Evolutionary conservation across 352 stramenopile genomes (phyloP).

Genomic region (Globisporangium lucens): DNA sequence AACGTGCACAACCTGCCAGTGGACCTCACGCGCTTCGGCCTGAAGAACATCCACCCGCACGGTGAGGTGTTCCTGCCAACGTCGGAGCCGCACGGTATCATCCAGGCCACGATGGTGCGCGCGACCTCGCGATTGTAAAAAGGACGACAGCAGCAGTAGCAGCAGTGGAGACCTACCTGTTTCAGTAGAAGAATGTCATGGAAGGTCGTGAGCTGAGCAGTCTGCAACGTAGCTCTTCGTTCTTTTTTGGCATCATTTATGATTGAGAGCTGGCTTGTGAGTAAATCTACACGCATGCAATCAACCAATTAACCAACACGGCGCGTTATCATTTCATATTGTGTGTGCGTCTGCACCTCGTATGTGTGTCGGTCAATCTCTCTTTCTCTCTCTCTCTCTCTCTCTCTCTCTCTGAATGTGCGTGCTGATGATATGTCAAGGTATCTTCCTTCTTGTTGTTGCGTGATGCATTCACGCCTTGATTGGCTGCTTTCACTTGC

Average conservation of each 20-base stretch:
- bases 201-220: background rate
- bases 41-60: conserved; percentile 86
- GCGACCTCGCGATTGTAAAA: conserved; percentile 48
- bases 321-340: conserved; percentile 1
- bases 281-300: background rate
- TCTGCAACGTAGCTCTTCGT: conserved; percentile 1
- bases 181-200: background rate
- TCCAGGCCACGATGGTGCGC: conserved; percentile 76
- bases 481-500: background rate
- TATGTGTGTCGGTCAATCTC: background rate
- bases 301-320: conserved; percentile 7
- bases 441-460: background rate
- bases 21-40: conserved; percentile 75
- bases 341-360: background rate
- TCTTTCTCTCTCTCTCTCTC: background rate
- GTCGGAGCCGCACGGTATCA: conserved; percentile 86
- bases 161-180: background rate
- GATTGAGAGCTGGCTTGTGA: background rate
- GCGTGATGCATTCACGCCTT: background rate
- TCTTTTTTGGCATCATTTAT: conserved; percentile 6
- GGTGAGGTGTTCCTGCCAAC: conserved; percentile 87
- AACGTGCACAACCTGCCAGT: conserved; percentile 91
- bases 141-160: background rate
- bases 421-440: background rate
- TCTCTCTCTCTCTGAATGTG: background rate